A percentile compares a stretch with the other conserved stretches of the same genome.
Evolutionary conservation across 306 rosid species (phyloP).

Genomic region (Quercus cerris): DNA sequence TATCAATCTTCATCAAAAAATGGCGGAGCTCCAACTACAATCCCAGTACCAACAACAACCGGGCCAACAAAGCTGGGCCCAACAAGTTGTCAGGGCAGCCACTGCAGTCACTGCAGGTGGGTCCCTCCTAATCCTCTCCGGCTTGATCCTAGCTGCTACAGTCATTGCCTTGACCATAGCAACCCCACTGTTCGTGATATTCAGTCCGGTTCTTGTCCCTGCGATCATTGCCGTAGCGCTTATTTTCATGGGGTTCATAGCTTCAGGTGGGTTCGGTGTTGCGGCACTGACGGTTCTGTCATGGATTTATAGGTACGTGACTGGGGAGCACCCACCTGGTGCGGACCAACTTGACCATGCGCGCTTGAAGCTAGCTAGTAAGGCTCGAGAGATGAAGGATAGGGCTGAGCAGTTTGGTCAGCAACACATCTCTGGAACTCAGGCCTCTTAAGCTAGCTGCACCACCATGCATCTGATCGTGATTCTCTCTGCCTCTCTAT

Average conservation of each 20-base stretch:
- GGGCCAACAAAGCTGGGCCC: constrained; percentile 18
- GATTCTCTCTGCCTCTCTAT: neutral
- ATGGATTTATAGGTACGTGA: constrained; percentile 64
- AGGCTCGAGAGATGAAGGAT: constrained; percentile 78
- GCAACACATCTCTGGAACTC: constrained; percentile 32
- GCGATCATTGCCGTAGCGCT: constrained; percentile 41
- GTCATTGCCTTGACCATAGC: constrained; percentile 51
- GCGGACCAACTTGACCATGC: constrained; percentile 52
- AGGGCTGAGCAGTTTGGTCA: constrained; percentile 57
- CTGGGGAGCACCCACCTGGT: constrained; percentile 49
- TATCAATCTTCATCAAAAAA: constrained; percentile 5
- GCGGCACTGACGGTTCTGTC: constrained; percentile 64
- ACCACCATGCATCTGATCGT: neutral
- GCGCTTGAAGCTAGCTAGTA: constrained; percentile 41
- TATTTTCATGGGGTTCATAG: constrained; percentile 51
- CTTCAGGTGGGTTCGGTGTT: constrained; percentile 67
- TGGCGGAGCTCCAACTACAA: constrained; percentile 47
- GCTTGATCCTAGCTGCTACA: constrained; percentile 40
- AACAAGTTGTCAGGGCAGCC: constrained; percentile 52
- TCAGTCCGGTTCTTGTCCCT: constrained; percentile 83
- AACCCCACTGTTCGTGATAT: constrained; percentile 69
- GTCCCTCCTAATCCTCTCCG: constrained; percentile 59
- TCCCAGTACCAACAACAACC: neutral
- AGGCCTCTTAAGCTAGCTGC: constrained; percentile 24
- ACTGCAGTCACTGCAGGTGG: constrained; percentile 65